Conservation (phyloP, 2,329 filamentous ascomycete species). For the Venturia oleaginea region DNA sequence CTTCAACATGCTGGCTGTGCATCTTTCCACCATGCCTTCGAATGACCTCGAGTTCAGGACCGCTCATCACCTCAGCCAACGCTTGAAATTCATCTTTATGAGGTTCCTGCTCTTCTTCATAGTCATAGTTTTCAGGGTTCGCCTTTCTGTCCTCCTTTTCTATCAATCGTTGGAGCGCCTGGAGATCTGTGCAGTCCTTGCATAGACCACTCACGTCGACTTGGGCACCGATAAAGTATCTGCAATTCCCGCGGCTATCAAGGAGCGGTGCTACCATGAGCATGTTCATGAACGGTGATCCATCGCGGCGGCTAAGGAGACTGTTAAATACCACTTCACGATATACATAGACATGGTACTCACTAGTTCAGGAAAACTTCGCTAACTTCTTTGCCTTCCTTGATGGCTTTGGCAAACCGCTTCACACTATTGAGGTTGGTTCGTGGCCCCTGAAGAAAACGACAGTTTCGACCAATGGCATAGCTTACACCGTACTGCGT, state of each 20-base stretch:
- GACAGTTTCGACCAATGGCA: conserved; percentile 65
- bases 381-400: conserved; percentile 57
- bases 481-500: conserved; percentile 69
- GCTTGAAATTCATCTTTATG: conserved; percentile 53
- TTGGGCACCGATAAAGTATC: conserved; percentile 65
- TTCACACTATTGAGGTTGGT: conserved; percentile 55
- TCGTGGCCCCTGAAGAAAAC: conserved; percentile 67
- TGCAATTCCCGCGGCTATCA: conserved; percentile 55
- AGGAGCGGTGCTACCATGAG: conserved; percentile 64
- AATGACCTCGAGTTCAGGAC: conserved; percentile 56
- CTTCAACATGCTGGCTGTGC: conserved; percentile 45
- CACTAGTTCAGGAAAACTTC: conserved; percentile 71
- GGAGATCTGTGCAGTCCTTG: conserved; percentile 56
- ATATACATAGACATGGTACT: conserved; percentile 19
- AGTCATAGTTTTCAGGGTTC: not conserved
- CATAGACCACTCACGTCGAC: conserved; percentile 62
- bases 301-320: conserved; percentile 52
- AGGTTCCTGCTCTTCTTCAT: conserved; percentile 22
- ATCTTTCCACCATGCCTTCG: conserved; percentile 54
- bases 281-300: conserved; percentile 68
- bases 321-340: not conserved
- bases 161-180: conserved; percentile 47
- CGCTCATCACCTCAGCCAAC: conserved; percentile 61
- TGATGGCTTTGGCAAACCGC: conserved; percentile 52
- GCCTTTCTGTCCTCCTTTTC: conserved; percentile 21